Evolutionary conservation across 78 protist genomes (phyloP).

Genomic region (Isochrysis galbana): DNA sequence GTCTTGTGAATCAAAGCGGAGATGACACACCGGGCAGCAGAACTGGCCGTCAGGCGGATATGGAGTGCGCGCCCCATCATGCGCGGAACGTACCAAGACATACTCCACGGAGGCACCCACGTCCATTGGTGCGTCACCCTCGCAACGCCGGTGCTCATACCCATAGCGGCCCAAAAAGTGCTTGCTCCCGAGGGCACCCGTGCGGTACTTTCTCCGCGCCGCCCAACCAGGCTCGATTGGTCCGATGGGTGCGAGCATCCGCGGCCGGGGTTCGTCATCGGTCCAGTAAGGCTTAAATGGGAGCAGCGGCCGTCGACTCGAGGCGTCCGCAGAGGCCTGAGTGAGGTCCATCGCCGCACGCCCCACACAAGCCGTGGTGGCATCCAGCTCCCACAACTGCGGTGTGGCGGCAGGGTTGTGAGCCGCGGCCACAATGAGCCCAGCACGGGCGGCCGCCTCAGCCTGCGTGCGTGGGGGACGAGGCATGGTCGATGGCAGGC

Average conservation of each 20-base stretch:
- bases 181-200: neutral
- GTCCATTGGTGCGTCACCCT: slow-evolving; percentile 13
- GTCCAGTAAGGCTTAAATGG: no score
- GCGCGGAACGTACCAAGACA: neutral
- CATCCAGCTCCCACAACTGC: no score
- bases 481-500: neutral
- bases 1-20: neutral
- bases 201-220: neutral
- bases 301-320: no score
- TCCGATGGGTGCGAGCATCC: no score
- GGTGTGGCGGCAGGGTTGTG: neutral
- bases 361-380: no score
- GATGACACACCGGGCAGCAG: neutral
- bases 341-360: neutral
- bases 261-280: no score
- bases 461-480: neutral
- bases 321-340: no score
- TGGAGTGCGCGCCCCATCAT: neutral
- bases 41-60: neutral
- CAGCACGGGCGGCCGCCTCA: neutral
- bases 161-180: neutral
- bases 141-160: slow-evolving; percentile 23
- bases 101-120: neutral
- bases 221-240: neutral
- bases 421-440: neutral